A percentile compares a stretch with the other conserved stretches of the same genome.
phyloP scores from a whole-genome alignment of 345 rosid species.

The Physaria fendleri region DNA sequence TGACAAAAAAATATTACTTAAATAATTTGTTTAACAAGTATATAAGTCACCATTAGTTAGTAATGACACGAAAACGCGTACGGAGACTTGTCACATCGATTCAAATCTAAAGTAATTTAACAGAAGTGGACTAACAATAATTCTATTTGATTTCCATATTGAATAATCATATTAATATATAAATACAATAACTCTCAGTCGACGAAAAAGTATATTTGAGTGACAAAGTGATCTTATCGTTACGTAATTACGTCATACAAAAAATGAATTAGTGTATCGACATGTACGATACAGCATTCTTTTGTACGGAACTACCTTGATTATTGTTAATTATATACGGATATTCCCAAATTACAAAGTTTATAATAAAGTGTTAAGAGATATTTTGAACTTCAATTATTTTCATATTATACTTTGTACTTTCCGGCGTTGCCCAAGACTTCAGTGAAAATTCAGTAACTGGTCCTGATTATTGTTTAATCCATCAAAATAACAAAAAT shows the following conservation, averaged over 20 bases:
- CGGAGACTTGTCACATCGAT: slow-evolving; percentile 27
- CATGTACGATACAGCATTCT: slow-evolving; percentile 4
- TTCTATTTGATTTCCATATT: neutral
- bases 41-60: neutral
- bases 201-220: slow-evolving; percentile 1
- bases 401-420: neutral
- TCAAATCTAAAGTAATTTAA: neutral
- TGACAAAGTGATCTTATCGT: slow-evolving; percentile 16
- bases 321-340: neutral
- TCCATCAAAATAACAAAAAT: no score
- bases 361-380: neutral
- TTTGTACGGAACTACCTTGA: slow-evolving; percentile 14
- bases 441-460: neutral
- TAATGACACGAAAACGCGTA: slow-evolving; percentile 27
- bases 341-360: neutral
- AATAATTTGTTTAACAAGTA: neutral
- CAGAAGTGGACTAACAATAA: neutral
- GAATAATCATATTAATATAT: neutral
- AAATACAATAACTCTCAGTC: neutral
- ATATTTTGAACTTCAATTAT: neutral
- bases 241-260: neutral
- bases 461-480: neutral
- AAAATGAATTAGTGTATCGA: neutral
- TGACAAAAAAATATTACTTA: neutral
- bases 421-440: neutral